Conservation (phyloP, 164 flowering plant genomes). For the Vitis riparia region DNA sequence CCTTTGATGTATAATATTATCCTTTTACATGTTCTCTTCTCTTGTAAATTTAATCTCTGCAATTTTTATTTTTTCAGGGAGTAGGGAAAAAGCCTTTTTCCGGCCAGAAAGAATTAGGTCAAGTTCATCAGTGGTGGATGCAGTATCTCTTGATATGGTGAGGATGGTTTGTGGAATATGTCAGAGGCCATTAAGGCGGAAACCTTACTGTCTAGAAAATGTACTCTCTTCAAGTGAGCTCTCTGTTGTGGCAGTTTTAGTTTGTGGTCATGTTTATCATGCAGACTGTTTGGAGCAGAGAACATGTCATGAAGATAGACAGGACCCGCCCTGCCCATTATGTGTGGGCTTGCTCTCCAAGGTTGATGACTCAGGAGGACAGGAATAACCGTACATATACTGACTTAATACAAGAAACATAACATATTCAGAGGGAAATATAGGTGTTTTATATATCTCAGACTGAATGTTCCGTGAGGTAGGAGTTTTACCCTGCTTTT, state of each 20-base stretch:
- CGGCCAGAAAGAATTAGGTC: slow-evolving; percentile 45
- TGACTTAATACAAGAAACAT: not conserved
- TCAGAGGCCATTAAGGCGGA: slow-evolving; percentile 42
- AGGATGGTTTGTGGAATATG: slow-evolving; percentile 57
- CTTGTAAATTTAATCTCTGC: not conserved
- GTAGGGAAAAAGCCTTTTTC: slow-evolving; percentile 25
- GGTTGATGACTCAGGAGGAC: slow-evolving; percentile 13
- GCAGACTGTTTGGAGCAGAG: slow-evolving; percentile 64
- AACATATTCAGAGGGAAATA: too few species aligned
- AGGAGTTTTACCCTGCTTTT: too few species aligned
- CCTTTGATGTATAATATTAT: too few species aligned
- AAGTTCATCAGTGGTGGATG: slow-evolving; percentile 27
- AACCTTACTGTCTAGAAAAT: slow-evolving; percentile 22
- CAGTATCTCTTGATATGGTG: slow-evolving; percentile 21
- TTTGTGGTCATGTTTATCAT: slow-evolving; percentile 69
- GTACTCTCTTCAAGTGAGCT: slow-evolving; percentile 25
- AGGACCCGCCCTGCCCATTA: slow-evolving; percentile 62
- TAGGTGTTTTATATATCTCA: too few species aligned
- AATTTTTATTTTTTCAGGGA: slow-evolving; percentile 21
- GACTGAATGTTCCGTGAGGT: too few species aligned
- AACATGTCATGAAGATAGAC: slow-evolving; percentile 35
- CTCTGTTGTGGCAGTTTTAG: slow-evolving; percentile 62
- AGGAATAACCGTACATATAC: slow-evolving; percentile 11
- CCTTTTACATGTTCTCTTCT: too few species aligned
- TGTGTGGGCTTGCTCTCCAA: slow-evolving; percentile 25